Evolutionary conservation across 2,329 filamentous ascomycete genomes (phyloP).

Genomic region (Dothidotthia symphoricarpi): DNA sequence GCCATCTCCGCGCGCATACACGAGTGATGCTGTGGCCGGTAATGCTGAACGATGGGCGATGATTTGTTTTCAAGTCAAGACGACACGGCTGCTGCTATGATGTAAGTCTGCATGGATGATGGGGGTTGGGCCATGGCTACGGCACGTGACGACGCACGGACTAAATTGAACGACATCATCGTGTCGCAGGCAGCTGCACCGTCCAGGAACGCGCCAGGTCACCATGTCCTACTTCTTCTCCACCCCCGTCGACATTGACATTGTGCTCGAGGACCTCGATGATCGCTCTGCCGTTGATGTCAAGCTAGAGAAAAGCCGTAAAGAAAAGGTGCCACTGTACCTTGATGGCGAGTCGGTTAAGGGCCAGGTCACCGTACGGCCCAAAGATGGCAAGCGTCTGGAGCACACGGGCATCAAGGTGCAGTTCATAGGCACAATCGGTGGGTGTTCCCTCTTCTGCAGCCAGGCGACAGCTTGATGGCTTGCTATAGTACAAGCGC

Average conservation of each 20-base stretch:
- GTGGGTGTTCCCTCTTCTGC: slow-evolving; percentile 47
- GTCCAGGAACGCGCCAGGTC: slow-evolving; percentile 15
- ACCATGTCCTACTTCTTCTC: slow-evolving; percentile 91
- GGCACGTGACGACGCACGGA: background rate
- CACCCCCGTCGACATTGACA: slow-evolving; percentile 97
- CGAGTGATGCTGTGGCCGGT: background rate
- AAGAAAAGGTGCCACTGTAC: slow-evolving; percentile 94
- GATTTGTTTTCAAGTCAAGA: too few species aligned
- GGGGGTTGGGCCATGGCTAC: too few species aligned
- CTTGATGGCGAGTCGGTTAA: slow-evolving; percentile 98
- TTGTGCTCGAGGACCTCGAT: slow-evolving; percentile 93
- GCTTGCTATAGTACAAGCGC: too few species aligned
- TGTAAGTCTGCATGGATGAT: background rate
- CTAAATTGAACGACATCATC: slow-evolving; percentile 9
- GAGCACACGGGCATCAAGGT: slow-evolving; percentile 99
- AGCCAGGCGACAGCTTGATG: background rate
- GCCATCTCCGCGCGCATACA: background rate
- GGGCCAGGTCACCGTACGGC: slow-evolving; percentile 88
- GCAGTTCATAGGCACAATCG: slow-evolving; percentile 98
- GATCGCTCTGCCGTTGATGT: slow-evolving; percentile 94
- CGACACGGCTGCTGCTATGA: too few species aligned
- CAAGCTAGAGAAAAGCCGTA: slow-evolving; percentile 96
- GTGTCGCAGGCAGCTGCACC: slow-evolving; percentile 16
- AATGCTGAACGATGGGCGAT: too few species aligned
- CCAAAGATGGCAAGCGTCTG: slow-evolving; percentile 95